These are phyloP conservation scores for Cylindrotheca fusiformis DNA, from an alignment of 108 stramenopile species.

Conservation along the genomic window DNA sequence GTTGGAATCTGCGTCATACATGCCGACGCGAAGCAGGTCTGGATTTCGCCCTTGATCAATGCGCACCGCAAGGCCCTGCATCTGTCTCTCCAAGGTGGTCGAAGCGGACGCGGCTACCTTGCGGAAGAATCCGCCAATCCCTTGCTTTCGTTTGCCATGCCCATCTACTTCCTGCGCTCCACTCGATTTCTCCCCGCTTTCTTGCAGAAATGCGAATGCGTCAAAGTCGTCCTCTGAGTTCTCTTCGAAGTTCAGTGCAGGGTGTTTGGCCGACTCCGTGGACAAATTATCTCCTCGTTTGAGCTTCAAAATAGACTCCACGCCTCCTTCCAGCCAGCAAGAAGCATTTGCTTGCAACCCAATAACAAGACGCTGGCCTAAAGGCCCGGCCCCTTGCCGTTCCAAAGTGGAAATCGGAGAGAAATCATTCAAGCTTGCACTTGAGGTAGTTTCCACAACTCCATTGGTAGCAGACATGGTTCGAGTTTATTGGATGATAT, in stretches of 20 bases:
- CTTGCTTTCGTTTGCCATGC: slow-evolving; percentile 1
- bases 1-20: slow-evolving; percentile 43
- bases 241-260: slow-evolving; percentile 7
- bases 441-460: slow-evolving; percentile 9
- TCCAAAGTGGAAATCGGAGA: slow-evolving; percentile 51
- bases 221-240: slow-evolving; percentile 23
- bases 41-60: slow-evolving; percentile 74
- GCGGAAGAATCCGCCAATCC: slow-evolving; percentile 44
- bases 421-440: slow-evolving; percentile 16
- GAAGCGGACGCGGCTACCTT: slow-evolving; percentile 63
- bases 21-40: slow-evolving; percentile 52
- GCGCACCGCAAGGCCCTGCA: slow-evolving; percentile 63
- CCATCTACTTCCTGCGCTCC: not conserved
- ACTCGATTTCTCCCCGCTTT: slow-evolving; percentile 1
- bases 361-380: slow-evolving; percentile 49
- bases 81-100: slow-evolving; percentile 50
- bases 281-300: slow-evolving; percentile 7
- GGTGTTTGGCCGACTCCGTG: not conserved
- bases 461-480: no score
- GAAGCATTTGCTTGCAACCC: slow-evolving; percentile 44
- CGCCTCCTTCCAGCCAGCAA: slow-evolving; percentile 55
- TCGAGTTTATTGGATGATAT: no score
- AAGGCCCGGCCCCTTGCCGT: slow-evolving; percentile 30
- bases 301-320: slow-evolving; percentile 60
- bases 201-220: slow-evolving; percentile 37